These are phyloP conservation scores for Sporothrix brasiliensis DNA, from an alignment of 2,329 filamentous ascomycete genomes.

Conservation along the genomic window DNA sequence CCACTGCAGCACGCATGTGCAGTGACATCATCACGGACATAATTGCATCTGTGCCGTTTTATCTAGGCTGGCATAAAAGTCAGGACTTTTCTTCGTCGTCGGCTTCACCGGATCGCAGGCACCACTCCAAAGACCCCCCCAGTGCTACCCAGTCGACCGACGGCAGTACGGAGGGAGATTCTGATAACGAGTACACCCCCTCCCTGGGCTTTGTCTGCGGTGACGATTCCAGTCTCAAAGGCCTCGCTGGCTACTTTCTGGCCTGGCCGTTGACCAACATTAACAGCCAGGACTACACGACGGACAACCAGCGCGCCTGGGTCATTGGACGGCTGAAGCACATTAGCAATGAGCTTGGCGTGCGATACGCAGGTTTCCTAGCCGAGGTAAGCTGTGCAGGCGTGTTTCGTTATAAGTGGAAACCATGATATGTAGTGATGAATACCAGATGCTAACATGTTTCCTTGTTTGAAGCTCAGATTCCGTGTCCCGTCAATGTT, in stretches of 20 bases:
- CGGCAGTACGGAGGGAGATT: not conserved
- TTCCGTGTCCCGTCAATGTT: constrained; percentile 65
- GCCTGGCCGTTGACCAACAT: constrained; percentile 62
- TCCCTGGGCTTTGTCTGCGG: constrained; percentile 53
- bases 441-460: not conserved
- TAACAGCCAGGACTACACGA: constrained; percentile 60
- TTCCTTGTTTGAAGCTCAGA: constrained; percentile 49
- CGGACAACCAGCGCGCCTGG: constrained; percentile 61
- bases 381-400: constrained; percentile 50
- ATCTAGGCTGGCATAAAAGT: constrained; percentile 59
- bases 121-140: not conserved
- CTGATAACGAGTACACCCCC: not conserved
- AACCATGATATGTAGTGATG: not conserved
- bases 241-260: constrained; percentile 61
- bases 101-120: not conserved
- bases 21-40: constrained; percentile 61
- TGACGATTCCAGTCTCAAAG: constrained; percentile 55
- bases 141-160: no score
- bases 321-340: constrained; percentile 56
- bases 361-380: constrained; percentile 61
- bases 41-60: constrained; percentile 63
- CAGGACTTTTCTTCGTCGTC: no score
- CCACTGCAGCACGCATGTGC: constrained; percentile 55
- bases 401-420: not conserved
- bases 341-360: constrained; percentile 59